phyloP scores from a whole-genome alignment of 2,329 filamentous ascomycete genomes.

The Dendryphion nanum region DNA sequence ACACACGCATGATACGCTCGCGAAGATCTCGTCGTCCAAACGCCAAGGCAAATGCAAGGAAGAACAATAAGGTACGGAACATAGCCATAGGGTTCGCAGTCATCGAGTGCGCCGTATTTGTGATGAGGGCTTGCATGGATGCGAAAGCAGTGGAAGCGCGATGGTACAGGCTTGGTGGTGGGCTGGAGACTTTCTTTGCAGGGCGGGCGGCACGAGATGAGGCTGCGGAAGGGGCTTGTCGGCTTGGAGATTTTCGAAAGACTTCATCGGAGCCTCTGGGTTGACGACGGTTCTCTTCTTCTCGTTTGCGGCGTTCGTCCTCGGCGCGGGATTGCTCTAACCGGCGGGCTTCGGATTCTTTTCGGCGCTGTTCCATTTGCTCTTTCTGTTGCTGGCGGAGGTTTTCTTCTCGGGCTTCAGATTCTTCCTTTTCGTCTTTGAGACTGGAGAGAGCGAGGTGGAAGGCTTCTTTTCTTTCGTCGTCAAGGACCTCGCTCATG shows the following conservation, averaged over 20 bases:
- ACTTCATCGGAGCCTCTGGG: conserved; percentile 32
- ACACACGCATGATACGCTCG: conserved; percentile 67
- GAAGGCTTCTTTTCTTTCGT: conserved; percentile 87
- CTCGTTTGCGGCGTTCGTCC: conserved; percentile 41
- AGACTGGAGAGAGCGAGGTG: conserved; percentile 80
- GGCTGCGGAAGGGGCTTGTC: conserved; percentile 23
- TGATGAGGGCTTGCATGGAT: conserved; percentile 50
- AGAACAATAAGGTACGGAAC: conserved; percentile 69
- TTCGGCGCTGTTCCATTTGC: conserved; percentile 52
- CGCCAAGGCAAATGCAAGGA: conserved; percentile 74
- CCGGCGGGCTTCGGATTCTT: conserved; percentile 38
- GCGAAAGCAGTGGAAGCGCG: conserved; percentile 46
- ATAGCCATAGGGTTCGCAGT: conserved; percentile 56
- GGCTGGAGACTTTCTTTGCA: conserved; percentile 29
- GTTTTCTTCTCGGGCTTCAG: conserved; percentile 64
- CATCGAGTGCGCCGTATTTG: conserved; percentile 52
- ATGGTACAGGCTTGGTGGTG: conserved; percentile 39
- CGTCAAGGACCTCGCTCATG: conserved; percentile 82
- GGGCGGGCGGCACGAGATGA: conserved; percentile 30
- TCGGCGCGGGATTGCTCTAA: conserved; percentile 42
- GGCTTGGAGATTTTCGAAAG: conserved; percentile 18
- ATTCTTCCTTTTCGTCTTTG: conserved; percentile 76
- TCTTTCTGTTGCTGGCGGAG: conserved; percentile 60
- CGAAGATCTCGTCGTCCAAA: conserved; percentile 73
- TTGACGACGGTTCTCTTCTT: conserved; percentile 37